Base-by-base conservation (phyloP, 495 filamentous ascomycete genomes). In the Penicillium egyptiacum region DNA sequence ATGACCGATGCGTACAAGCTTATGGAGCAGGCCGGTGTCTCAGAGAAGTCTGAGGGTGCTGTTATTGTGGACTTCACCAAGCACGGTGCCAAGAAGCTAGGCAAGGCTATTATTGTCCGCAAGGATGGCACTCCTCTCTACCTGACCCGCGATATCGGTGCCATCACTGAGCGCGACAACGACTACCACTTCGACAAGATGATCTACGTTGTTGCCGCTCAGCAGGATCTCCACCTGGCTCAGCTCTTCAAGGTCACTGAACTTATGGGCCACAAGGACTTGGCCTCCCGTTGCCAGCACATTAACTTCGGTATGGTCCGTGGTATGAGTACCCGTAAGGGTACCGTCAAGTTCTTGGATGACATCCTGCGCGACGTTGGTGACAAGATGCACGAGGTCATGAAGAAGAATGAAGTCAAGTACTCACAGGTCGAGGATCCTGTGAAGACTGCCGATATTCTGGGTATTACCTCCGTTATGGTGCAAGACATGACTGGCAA, bases 51-150 rank as follows among this genome's bases (percentile, higher is more conserved):
- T 31, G 84, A 97, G 31, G 94, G 94, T 39, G 94, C 94, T 40
- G 78, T 90, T 49, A 89, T 97, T 59, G 85, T 96, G 55, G 88
- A 98, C 70, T 89, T 98, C 60, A 81, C 82, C 48, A 91, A 92
- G 70, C 83, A 91, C 57, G 78, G 74, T 30, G 77, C 77, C 26
- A 86, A 86, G 73, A 87, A 85, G 63, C 81, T 89, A 2, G 87
- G 86, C 50, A 87, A 84, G 71, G 86, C 83, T 35, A 76, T 88
- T 45, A 81, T 91, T 53, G 76, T 85, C 57, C 85, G 85, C 64
- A 83, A 83, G 64, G 85, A 87, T 59, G 88, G 88, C 37, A 87
- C 84, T 7, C 82, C 81, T 26, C 75, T 86, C 5, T 90, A 91
- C 68, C 75, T 90, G 33, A 88, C 87, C 55, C 79, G 88, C 47